Percentiles rank a stretch among this genome's conserved stretches.
phyloP scores from a whole-genome alignment of 2,329 filamentous ascomycete genomes.

The Mycosphaerelloides madeirae region DNA sequence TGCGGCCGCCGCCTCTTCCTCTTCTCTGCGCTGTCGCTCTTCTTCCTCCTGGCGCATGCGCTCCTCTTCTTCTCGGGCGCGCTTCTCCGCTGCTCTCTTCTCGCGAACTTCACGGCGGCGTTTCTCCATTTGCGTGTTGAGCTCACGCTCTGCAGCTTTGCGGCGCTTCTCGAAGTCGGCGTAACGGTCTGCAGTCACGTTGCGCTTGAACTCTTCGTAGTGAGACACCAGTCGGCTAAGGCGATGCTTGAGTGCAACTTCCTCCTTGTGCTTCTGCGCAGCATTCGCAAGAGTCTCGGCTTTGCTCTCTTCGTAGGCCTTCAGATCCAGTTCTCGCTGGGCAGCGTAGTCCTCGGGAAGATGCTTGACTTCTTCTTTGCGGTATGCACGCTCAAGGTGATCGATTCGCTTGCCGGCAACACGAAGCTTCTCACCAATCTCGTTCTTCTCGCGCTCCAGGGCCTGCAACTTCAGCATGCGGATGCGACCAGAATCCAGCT shows the following conservation, averaged over 20 bases:
- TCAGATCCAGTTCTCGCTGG: constrained; percentile 73
- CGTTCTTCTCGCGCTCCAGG: constrained; percentile 96
- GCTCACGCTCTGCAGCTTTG: constrained; percentile 83
- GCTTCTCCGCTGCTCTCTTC: constrained; percentile 73
- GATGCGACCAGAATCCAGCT: constrained; percentile 57
- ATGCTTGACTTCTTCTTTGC: constrained; percentile 93
- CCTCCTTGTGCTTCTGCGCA: constrained; percentile 84
- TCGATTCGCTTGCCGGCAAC: constrained; percentile 94
- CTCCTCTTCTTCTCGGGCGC: constrained; percentile 80
- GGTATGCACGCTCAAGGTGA: constrained; percentile 93
- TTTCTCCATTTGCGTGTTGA: constrained; percentile 83
- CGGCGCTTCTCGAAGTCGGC: constrained; percentile 95
- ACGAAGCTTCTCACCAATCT: constrained; percentile 83
- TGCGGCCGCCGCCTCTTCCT: constrained; percentile 73
- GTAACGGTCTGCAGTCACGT: constrained; percentile 79
- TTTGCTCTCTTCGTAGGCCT: constrained; percentile 75
- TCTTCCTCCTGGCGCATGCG: constrained; percentile 74
- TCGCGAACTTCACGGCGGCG: constrained; percentile 88
- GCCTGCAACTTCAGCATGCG: constrained; percentile 93
- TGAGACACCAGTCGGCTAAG: constrained; percentile 75
- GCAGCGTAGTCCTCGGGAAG: constrained; percentile 76
- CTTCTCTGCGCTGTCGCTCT: constrained; percentile 74
- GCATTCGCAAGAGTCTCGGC: constrained; percentile 72
- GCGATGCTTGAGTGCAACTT: constrained; percentile 88
- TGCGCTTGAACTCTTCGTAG: constrained; percentile 79